Evolutionary conservation across 1,139 yeast species (phyloP).

Genomic region (Taiozyma sp.): DNA sequence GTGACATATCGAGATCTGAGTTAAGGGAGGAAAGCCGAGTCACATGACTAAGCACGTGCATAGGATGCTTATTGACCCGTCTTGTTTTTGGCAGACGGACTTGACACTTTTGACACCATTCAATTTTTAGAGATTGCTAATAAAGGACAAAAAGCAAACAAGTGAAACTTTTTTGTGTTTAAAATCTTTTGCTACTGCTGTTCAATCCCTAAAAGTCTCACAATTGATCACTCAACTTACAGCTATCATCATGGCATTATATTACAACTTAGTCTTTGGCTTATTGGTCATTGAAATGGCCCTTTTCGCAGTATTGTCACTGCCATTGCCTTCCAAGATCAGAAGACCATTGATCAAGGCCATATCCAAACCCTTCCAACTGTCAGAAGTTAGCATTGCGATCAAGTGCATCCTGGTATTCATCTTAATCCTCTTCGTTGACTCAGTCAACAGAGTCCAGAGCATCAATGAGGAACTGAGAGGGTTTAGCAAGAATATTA

Average conservation of each 20-base stretch:
- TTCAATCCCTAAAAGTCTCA: neutral
- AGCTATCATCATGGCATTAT: slow-evolving; percentile 51
- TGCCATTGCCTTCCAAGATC: slow-evolving; percentile 76
- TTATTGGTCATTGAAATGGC: slow-evolving; percentile 73
- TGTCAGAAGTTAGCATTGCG: slow-evolving; percentile 69
- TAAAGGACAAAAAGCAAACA: neutral
- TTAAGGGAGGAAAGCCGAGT: neutral
- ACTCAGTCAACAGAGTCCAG: slow-evolving; percentile 80
- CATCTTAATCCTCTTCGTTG: slow-evolving; percentile 78
- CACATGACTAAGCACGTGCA: neutral
- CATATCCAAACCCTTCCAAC: slow-evolving; percentile 63
- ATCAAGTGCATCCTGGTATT: slow-evolving; percentile 81
- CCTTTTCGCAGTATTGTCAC: slow-evolving; percentile 73
- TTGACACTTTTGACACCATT: neutral
- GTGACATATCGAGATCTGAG: neutral
- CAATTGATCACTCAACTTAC: neutral
- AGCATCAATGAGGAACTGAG: slow-evolving; percentile 61
- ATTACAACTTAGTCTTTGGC: slow-evolving; percentile 69
- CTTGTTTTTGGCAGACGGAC: neutral
- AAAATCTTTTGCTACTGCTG: neutral
- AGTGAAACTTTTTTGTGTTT: neutral
- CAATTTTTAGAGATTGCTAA: neutral
- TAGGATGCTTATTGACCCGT: neutral
- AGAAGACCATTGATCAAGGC: slow-evolving; percentile 64
- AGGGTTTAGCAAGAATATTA: slow-evolving; percentile 11